phyloP scores from a whole-genome alignment of 176 grass and related monocot genomes.

The Echinochloa phyllopogon region DNA sequence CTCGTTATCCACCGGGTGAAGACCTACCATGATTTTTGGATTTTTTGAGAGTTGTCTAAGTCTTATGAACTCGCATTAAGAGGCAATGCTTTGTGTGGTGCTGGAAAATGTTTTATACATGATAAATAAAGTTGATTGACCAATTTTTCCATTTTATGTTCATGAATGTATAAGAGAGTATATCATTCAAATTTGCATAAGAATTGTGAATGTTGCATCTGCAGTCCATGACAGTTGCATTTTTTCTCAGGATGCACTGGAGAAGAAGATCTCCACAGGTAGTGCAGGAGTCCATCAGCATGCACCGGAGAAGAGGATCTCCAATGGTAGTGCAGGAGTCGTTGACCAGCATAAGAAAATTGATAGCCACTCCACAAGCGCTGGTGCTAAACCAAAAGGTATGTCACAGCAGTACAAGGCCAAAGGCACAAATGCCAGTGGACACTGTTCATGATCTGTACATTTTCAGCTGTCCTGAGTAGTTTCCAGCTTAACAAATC shows the following conservation, averaged over 20 bases:
- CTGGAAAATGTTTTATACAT: neutral
- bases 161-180: neutral
- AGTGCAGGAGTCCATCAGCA: conserved; percentile 37
- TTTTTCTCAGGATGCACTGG: conserved; percentile 41
- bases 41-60: neutral
- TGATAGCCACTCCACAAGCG: neutral
- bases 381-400: conserved; percentile 40
- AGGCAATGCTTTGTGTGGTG: neutral
- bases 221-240: neutral
- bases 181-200: neutral
- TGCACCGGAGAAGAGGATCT: conserved; percentile 26
- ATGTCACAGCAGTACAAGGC: neutral
- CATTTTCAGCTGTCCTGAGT: neutral
- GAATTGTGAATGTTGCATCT: neutral
- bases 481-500: neutral
- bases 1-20: neutral
- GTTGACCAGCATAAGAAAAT: conserved; percentile 30
- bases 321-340: conserved; percentile 26
- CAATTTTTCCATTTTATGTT: neutral
- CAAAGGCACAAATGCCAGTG: conserved; percentile 6
- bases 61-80: neutral
- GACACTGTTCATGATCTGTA: neutral
- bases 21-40: neutral
- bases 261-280: conserved; percentile 28
- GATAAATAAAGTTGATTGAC: neutral